Conservation (phyloP, 768 basidiomycete genomes). For the Macrolepiota dolichaula region DNA sequence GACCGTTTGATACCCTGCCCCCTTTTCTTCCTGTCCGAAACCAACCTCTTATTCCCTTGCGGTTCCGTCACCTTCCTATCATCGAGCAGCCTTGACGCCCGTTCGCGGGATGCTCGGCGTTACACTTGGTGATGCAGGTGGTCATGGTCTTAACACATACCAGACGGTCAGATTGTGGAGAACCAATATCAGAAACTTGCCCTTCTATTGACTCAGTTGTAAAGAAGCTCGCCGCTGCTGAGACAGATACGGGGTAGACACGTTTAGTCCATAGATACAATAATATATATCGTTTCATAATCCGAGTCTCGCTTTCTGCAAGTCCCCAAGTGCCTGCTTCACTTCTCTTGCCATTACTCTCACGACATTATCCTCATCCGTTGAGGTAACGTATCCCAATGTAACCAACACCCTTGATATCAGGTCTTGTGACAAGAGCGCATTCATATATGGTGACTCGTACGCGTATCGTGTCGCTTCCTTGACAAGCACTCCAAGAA, state of each 20-base stretch:
- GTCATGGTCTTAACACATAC: constrained; percentile 2
- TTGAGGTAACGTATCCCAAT: constrained; percentile 63
- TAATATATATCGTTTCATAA: constrained; percentile 19
- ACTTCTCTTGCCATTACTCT: constrained; percentile 77
- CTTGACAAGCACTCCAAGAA: constrained; percentile 69
- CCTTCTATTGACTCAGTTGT: constrained; percentile 84
- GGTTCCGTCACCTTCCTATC: constrained; percentile 10
- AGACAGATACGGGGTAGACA: constrained; percentile 94
- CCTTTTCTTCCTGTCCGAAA: not conserved
- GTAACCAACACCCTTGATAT: constrained; percentile 56
- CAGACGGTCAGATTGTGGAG: constrained; percentile 15
- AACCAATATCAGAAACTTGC: constrained; percentile 57
- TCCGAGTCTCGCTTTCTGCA: constrained; percentile 45
- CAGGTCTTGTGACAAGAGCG: constrained; percentile 27
- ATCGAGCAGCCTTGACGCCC: constrained; percentile 6
- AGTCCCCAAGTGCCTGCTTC: constrained; percentile 46
- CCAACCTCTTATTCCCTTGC: not conserved
- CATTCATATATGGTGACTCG: constrained; percentile 23
- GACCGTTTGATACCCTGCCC: constrained; percentile 13
- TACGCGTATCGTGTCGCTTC: constrained; percentile 51
- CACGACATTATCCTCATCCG: constrained; percentile 71
- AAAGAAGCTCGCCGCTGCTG: constrained; percentile 56
- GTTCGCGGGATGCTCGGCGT: not conserved
- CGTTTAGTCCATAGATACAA: constrained; percentile 7
- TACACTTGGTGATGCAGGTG: constrained; percentile 8